Evolutionary conservation across 139 green algal genomes (phyloP).

Genomic region (Klebsormidium nitens): DNA sequence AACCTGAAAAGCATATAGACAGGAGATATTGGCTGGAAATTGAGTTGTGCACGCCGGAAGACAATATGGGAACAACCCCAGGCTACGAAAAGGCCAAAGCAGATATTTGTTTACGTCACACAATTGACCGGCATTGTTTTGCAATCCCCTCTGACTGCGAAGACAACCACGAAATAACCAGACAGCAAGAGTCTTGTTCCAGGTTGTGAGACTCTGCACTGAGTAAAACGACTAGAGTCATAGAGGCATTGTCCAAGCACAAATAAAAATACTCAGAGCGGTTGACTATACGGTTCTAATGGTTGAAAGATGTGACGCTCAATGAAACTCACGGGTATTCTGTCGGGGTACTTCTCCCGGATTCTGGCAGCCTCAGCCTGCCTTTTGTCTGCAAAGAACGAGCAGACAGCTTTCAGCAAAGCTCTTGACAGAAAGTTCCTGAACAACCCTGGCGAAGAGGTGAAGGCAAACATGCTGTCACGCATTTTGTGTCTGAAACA

Average conservation of each 20-base stretch:
- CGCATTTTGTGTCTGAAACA: not conserved
- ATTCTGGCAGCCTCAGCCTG: slow-evolving; percentile 87
- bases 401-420: not conserved
- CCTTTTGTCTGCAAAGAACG: slow-evolving; percentile 77
- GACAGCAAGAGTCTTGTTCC: too few species aligned
- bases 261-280: too few species aligned
- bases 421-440: not conserved
- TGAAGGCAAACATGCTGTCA: not conserved
- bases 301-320: too few species aligned
- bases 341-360: slow-evolving; percentile 93
- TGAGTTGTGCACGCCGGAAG: not conserved
- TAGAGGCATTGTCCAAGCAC: too few species aligned
- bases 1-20: slow-evolving; percentile 58
- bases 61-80: not conserved
- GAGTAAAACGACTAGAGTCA: too few species aligned
- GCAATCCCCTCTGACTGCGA: too few species aligned
- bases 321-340: slow-evolving; percentile 79
- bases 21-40: not conserved
- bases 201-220: too few species aligned
- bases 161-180: too few species aligned
- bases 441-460: not conserved
- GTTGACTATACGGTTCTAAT: too few species aligned
- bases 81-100: not conserved
- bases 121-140: not conserved
- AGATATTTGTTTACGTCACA: not conserved